A percentile compares a stretch with the other conserved stretches of the same genome.
phyloP scores from a whole-genome alignment of 2,329 filamentous ascomycete genomes.

The Ophiostoma ips region DNA sequence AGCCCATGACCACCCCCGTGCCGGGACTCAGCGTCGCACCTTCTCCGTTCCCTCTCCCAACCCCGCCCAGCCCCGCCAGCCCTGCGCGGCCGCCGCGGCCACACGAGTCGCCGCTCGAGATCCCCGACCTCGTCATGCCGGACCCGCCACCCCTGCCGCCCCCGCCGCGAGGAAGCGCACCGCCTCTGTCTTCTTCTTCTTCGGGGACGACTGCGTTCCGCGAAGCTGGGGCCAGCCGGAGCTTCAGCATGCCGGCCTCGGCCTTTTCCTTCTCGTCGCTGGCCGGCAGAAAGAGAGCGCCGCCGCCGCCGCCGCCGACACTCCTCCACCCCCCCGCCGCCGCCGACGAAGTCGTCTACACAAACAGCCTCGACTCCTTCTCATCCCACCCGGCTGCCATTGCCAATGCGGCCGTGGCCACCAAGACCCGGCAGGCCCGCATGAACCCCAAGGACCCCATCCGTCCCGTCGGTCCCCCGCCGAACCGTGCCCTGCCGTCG shows the following conservation, averaged over 20 bases:
- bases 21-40: no score
- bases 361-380: background rate
- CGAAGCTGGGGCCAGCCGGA: background rate
- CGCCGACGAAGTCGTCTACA: background rate
- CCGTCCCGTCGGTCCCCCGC: slow-evolving; percentile 27
- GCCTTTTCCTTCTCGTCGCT: background rate
- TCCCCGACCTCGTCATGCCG: slow-evolving; percentile 22
- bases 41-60: background rate
- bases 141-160: slow-evolving; percentile 11
- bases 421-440: background rate
- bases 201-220: no score
- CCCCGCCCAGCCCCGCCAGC: slow-evolving; percentile 12
- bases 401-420: background rate
- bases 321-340: background rate
- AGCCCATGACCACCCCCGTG: slow-evolving; percentile 5
- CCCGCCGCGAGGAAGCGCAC: background rate
- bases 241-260: slow-evolving; percentile 6
- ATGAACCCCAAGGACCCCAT: background rate
- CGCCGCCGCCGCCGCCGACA: background rate
- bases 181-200: background rate
- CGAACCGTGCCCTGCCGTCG: slow-evolving; percentile 28
- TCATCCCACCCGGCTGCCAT: background rate
- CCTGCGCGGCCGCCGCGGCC: slow-evolving; percentile 24
- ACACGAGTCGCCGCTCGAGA: slow-evolving; percentile 23
- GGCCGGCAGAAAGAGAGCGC: background rate